Base-by-base conservation (phyloP, 176 grass and related monocot species). In the Poa annua region DNA sequence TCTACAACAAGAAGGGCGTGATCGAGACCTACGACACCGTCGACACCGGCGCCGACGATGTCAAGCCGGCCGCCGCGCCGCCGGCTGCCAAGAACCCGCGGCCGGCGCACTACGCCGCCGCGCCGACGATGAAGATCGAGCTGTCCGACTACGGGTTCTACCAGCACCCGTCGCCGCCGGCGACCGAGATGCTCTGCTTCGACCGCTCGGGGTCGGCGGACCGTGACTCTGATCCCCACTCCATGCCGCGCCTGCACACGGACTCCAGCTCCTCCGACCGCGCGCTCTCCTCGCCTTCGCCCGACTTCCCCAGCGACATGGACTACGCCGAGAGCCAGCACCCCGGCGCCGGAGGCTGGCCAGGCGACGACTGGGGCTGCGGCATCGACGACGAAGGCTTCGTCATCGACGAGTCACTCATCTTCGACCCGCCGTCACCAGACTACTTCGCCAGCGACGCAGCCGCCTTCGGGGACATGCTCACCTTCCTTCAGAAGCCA, bases 1-100 rank as follows among this genome's bases (percentile, higher is more conserved):
- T 98, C 79, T 98, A 98, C 86, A 93, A 95, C 92, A 98, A 98
- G 90, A 98, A 98, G 76, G 88, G 90, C 11, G 80, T 86, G 15
- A 79, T 95, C 39, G 96, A 92, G 66, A 78, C 78, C 54, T 79
- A 97, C 79, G 79, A 93, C 36, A 86, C 24, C 5, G 84, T 84
- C 63, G 51, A 56, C 25, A 33, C 72, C 19, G 77, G 39, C 24
- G 59, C 3, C 29, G 45, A 22, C 12, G 84, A 87, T 0, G 74
- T 51, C 11, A 97, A 91, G 83, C 83, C 71, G 45, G 45, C 45
- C 8, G 60, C 66, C 0, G 52, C 60, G 8, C 34, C 50, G 62
- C n/a, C 42, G 8, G 14, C 79, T 4, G 25, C 76, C 6, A 90
- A 76, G 80, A 83, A 76, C 47, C 19, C 62, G 7, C 49, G 81